Evolutionary conservation across 371 early-diverging fungal species (phyloP), one percentile per base, ranked within the genome.

Genomic region (Actinomortierella wolfii): DNA sequence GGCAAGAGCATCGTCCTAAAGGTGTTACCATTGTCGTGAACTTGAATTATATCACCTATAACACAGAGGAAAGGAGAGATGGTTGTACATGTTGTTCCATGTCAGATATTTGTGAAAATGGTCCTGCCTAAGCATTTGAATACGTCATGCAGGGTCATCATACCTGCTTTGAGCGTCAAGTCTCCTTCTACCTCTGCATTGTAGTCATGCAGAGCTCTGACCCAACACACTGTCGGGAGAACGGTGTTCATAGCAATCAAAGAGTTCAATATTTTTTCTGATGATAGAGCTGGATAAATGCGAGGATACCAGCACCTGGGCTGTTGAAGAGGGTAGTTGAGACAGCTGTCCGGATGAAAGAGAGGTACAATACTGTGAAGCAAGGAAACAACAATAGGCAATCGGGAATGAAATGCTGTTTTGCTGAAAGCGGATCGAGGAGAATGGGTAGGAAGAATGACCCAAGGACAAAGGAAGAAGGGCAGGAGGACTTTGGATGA

Each of bases 11-110:
- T 20, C 43, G 54, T 5, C 26, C 23, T 46, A n/a, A n/a, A n/a
- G n/a, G 62, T 34, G 49, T 49, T 73, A 73, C 74, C 74, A 20
- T 57, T 73, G 51, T 73, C 74, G 21, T 73, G 67, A 7, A 73
- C 74, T 43, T 56, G 55, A 42, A 73, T 67, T 28, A 73, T 62
- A 43, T 73, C 74, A 24, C 74, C 74, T 73, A 8, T 18, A n/a
- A 42, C 2, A 24, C 15, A 43, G 11, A 23, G 7, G 23, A 23
- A 14, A 54, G 2, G 8, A 5, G 42, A 15, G 5, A 47, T 47
- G 18, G 47, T 24, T 20, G n/a, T n/a, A n/a, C n/a, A n/a, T 20
- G 47, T 47, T 24, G 24, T 11, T 47, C 47, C 24, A 24, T 44
- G 47, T 47, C 21, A 20, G 2, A 24, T 47, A 21, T 44, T 44